Evolutionary conservation across 1,284 basidiomycete species (phyloP).

Genomic region (Cutaneotrichosporon curvatum): DNA sequence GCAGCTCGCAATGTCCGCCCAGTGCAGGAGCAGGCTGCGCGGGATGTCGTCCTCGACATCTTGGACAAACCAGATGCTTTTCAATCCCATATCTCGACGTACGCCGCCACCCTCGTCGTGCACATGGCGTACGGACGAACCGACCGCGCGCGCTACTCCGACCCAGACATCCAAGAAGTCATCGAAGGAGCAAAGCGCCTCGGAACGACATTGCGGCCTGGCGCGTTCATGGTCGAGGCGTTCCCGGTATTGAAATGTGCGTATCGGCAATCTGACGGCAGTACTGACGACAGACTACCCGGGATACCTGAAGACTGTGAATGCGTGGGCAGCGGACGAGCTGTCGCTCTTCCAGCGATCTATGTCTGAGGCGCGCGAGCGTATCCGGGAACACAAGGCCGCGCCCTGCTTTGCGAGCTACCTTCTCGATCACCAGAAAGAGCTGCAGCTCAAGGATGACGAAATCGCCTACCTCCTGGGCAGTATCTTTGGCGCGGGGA

Average conservation of each 20-base stretch:
- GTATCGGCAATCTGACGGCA: neutral
- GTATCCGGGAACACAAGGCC: slow-evolving; percentile 13
- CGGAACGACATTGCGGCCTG: slow-evolving; percentile 53
- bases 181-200: slow-evolving; percentile 51
- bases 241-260: slow-evolving; percentile 52
- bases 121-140: slow-evolving; percentile 60
- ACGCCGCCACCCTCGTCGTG: slow-evolving; percentile 58
- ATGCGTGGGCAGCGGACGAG: slow-evolving; percentile 55
- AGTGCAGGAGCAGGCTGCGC: slow-evolving; percentile 50
- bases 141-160: slow-evolving; percentile 50
- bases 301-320: slow-evolving; percentile 54
- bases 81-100: slow-evolving; percentile 53
- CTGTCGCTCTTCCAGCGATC: slow-evolving; percentile 53
- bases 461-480: slow-evolving; percentile 19
- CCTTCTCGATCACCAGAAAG: neutral
- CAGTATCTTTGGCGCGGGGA: slow-evolving; percentile 10
- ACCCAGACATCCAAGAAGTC: slow-evolving; percentile 55
- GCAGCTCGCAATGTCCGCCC: slow-evolving; percentile 50
- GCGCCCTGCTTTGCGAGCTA: slow-evolving; percentile 7
- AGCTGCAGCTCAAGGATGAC: slow-evolving; percentile 7
- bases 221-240: slow-evolving; percentile 55
- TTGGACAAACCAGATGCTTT: slow-evolving; percentile 51
- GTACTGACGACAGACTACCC: slow-evolving; percentile 47
- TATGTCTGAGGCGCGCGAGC: slow-evolving; percentile 48
- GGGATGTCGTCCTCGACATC: slow-evolving; percentile 53